These are phyloP conservation scores for Helotiales sp. DNA, from an alignment of 2,329 filamentous ascomycete species.

Conservation along the genomic window DNA sequence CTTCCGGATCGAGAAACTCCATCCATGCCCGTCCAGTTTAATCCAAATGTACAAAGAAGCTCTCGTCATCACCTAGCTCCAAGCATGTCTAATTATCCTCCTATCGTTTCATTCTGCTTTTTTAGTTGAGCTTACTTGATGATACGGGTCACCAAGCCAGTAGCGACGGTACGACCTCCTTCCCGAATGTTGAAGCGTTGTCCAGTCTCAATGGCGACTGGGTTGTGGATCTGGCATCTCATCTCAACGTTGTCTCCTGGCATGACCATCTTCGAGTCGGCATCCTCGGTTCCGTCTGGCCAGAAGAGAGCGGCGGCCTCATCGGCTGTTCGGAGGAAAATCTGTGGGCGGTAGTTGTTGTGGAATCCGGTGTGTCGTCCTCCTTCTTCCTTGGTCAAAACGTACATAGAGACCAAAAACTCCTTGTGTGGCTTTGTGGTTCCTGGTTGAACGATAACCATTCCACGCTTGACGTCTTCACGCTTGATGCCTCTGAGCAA, in stretches of 20 bases:
- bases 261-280: slow-evolving; percentile 81
- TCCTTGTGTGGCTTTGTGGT: slow-evolving; percentile 83
- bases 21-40: slow-evolving; percentile 14
- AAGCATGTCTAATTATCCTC: slow-evolving; percentile 10
- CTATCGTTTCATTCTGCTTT: background rate
- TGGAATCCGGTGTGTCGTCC: slow-evolving; percentile 95
- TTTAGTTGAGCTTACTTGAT: slow-evolving; percentile 39
- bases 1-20: slow-evolving; percentile 22
- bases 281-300: slow-evolving; percentile 79
- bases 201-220: slow-evolving; percentile 84
- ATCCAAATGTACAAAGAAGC: slow-evolving; percentile 28
- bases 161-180: slow-evolving; percentile 87
- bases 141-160: slow-evolving; percentile 78
- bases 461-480: slow-evolving; percentile 91
- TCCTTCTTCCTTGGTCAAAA: slow-evolving; percentile 96
- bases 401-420: slow-evolving; percentile 95
- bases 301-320: slow-evolving; percentile 77
- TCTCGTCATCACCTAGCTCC: slow-evolving; percentile 5
- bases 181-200: slow-evolving; percentile 99
- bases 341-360: slow-evolving; percentile 94
- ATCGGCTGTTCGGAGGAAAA: slow-evolving; percentile 92
- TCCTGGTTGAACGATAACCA: slow-evolving; percentile 87
- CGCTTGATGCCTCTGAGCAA: slow-evolving; percentile 94
- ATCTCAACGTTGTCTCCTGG: slow-evolving; percentile 99
- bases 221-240: slow-evolving; percentile 81